These are phyloP conservation scores for Shiraia bambusicola DNA, from an alignment of 2,329 filamentous ascomycete species.

Conservation along the genomic window DNA sequence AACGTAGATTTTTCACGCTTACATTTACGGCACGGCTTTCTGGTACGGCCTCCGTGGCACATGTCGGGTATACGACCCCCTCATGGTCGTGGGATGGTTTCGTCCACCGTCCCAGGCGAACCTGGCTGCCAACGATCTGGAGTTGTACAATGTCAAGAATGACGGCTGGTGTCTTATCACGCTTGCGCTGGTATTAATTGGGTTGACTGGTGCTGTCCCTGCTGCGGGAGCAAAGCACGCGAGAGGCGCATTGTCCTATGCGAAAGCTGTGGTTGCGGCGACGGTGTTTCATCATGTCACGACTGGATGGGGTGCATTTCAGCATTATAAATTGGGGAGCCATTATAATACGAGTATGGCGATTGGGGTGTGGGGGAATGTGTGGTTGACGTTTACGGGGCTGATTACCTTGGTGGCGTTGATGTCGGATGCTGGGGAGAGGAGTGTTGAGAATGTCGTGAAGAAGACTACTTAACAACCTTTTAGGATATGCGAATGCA, in stretches of 20 bases:
- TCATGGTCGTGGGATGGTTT: conserved; percentile 31
- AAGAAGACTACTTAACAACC: conserved; percentile 13
- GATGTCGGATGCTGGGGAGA: conserved; percentile 10
- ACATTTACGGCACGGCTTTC: conserved; percentile 29
- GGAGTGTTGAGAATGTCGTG: conserved; percentile 9
- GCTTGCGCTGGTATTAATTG: conserved; percentile 25
- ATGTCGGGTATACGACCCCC: conserved; percentile 27
- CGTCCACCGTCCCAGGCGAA: conserved; percentile 26
- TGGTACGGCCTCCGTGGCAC: conserved; percentile 28
- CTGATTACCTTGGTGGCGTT: conserved; percentile 15
- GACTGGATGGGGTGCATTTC: conserved; percentile 24
- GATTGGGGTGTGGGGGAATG: conserved; percentile 29
- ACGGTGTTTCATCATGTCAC: conserved; percentile 27
- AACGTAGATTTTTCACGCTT: conserved; percentile 28
- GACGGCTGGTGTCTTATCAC: conserved; percentile 32
- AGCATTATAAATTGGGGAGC: conserved; percentile 27
- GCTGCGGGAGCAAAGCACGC: conserved; percentile 3
- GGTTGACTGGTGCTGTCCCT: conserved; percentile 25
- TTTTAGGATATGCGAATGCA: not conserved
- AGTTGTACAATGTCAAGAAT: conserved; percentile 27
- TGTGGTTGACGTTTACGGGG: conserved; percentile 25
- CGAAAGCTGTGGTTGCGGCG: conserved; percentile 23
- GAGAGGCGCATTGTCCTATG: conserved; percentile 16
- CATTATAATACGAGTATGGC: conserved; percentile 29
- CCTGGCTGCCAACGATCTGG: conserved; percentile 25